These are phyloP conservation scores for Solanum tarijense DNA, from an alignment of 257 asterid species.

Conservation along the genomic window DNA sequence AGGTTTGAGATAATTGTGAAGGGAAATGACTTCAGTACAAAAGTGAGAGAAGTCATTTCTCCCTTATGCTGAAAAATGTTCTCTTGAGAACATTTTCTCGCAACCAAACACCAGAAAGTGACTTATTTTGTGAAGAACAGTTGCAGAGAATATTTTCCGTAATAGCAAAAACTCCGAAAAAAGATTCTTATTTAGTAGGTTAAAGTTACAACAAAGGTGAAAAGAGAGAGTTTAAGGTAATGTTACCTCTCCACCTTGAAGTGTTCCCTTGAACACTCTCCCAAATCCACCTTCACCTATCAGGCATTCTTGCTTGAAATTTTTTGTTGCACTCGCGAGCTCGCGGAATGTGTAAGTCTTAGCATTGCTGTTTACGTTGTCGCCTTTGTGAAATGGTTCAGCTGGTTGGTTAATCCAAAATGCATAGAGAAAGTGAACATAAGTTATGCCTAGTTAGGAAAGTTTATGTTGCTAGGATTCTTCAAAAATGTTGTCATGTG, in stretches of 20 bases:
- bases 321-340: constrained; percentile 16
- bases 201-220: neutral
- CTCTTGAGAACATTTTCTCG: neutral
- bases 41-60: neutral
- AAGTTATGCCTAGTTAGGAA: neutral
- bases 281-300: constrained; percentile 17
- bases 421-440: neutral
- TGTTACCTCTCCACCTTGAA: constrained; percentile 17
- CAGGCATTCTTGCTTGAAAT: constrained; percentile 13
- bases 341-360: constrained; percentile 16
- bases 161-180: neutral
- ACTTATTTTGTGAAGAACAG: neutral
- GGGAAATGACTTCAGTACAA: neutral
- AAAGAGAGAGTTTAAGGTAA: neutral
- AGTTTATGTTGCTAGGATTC: neutral
- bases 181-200: neutral
- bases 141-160: neutral
- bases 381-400: neutral
- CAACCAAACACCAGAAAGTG: neutral
- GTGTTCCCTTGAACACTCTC: constrained; percentile 14
- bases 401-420: neutral
- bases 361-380: neutral
- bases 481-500: neutral
- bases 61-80: neutral
- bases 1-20: neutral